These are phyloP conservation scores for Aspergillus nanangensis DNA, from an alignment of 495 filamentous ascomycete species.

Conservation along the genomic window DNA sequence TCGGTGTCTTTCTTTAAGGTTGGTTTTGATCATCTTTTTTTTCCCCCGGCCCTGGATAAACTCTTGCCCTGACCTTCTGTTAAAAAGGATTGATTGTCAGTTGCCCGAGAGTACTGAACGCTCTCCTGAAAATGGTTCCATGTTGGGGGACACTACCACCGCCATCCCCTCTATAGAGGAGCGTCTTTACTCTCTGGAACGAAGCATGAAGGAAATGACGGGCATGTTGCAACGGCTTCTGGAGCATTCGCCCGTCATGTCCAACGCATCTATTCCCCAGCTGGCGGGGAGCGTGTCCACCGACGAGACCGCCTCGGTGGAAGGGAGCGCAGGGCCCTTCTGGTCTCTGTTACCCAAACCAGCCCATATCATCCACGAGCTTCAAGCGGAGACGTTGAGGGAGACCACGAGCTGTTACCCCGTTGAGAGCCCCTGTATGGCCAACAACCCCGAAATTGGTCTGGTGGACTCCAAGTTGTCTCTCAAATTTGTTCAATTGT, in stretches of 20 bases:
- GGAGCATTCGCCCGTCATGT: slow-evolving; percentile 19
- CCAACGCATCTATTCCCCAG: slow-evolving; percentile 14
- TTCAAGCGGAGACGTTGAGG: slow-evolving; percentile 33
- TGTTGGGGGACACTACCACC: slow-evolving; percentile 30
- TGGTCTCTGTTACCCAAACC: slow-evolving; percentile 28
- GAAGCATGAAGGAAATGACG: slow-evolving; percentile 38
- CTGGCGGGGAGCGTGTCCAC: slow-evolving; percentile 16
- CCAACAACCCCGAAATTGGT: slow-evolving; percentile 27
- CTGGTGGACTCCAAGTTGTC: slow-evolving; percentile 33
- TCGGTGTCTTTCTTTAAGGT: slow-evolving; percentile 39
- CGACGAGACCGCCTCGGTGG: slow-evolving; percentile 20
- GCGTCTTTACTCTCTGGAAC: slow-evolving; percentile 31
- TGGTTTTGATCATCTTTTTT: neutral
- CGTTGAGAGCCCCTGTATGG: slow-evolving; percentile 20
- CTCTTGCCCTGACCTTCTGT: neutral
- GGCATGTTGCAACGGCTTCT: slow-evolving; percentile 35
- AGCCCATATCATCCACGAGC: slow-evolving; percentile 31
- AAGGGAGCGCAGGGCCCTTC: slow-evolving; percentile 9
- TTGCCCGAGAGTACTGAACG: slow-evolving; percentile 34
- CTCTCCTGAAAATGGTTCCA: slow-evolving; percentile 29
- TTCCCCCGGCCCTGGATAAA: too few relatives aligned
- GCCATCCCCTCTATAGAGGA: slow-evolving; percentile 37
- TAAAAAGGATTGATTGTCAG: slow-evolving; percentile 33
- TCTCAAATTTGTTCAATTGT: slow-evolving; percentile 34
- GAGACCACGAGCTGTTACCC: slow-evolving; percentile 22